Conservation (phyloP, 306 rosid genomes). For the Malus domestica region DNA sequence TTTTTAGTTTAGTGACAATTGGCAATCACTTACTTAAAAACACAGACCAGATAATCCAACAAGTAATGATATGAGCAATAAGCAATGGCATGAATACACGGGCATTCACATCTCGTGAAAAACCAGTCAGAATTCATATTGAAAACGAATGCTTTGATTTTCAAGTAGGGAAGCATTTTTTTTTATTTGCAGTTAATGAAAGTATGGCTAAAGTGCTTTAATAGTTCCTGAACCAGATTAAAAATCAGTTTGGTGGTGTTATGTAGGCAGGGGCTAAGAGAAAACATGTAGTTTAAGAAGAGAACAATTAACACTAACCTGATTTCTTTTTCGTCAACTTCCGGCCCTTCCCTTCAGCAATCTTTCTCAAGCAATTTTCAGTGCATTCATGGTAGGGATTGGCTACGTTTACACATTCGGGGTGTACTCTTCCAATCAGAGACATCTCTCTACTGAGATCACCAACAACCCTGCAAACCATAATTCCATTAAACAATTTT, state of each 20-base stretch:
- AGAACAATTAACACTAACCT: slow-evolving; percentile 25
- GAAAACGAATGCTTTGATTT: not conserved
- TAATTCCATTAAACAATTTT: not conserved
- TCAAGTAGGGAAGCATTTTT: not conserved
- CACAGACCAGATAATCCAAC: not conserved
- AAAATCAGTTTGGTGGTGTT: not conserved
- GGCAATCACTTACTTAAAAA: not conserved
- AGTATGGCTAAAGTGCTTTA: not conserved
- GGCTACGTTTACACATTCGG: slow-evolving; percentile 52
- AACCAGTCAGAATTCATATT: not conserved
- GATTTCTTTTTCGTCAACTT: slow-evolving; percentile 41
- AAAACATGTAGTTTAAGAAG: too few relatives aligned
- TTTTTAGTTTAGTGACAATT: not conserved
- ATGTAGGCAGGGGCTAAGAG: not conserved
- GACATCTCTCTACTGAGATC: slow-evolving; percentile 44
- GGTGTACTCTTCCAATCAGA: slow-evolving; percentile 37
- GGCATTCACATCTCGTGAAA: not conserved
- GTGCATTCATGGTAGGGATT: slow-evolving; percentile 95
- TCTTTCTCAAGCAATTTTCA: slow-evolving; percentile 50
- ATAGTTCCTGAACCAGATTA: not conserved
- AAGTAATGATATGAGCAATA: not conserved
- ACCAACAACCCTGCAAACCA: slow-evolving; percentile 2
- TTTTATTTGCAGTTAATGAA: not conserved
- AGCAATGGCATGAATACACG: not conserved
- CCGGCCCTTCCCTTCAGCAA: slow-evolving; percentile 49